These are phyloP conservation scores for Geranium rotundifolium DNA, from an alignment of 345 rosid genomes.

Conservation along the genomic window DNA sequence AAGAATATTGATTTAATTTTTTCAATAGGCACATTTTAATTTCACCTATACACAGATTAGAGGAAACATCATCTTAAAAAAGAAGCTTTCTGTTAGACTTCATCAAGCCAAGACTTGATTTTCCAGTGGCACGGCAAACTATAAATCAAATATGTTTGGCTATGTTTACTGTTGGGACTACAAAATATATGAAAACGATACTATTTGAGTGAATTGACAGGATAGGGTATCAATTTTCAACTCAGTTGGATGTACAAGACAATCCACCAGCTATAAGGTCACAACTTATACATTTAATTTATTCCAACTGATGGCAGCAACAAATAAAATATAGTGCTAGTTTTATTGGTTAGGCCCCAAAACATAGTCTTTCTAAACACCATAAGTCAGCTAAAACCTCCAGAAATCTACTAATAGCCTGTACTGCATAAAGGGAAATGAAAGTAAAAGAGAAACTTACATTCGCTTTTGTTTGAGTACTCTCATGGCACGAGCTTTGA, in stretches of 20 bases:
- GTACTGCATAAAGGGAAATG: not conserved
- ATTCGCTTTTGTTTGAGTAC: constrained; percentile 91
- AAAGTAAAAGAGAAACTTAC: constrained; percentile 21
- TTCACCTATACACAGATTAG: not conserved
- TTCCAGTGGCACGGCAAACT: not conserved
- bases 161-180: no score
- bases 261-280: not conserved
- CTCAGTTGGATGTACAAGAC: not conserved
- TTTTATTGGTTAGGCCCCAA: not conserved
- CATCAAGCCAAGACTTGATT: not conserved
- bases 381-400: not conserved
- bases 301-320: not conserved
- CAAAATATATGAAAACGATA: no score
- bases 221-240: no score
- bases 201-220: no score
- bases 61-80: not conserved
- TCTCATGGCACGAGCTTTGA: constrained; percentile 90
- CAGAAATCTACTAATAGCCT: not conserved
- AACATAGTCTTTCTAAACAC: not conserved
- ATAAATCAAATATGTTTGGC: not conserved
- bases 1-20: no score
- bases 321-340: not conserved
- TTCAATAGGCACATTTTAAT: not conserved
- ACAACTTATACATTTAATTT: not conserved
- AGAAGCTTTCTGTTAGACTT: not conserved